Evolutionary conservation across 345 rosid species (phyloP).

Genomic region (Rhizophora mangle): DNA sequence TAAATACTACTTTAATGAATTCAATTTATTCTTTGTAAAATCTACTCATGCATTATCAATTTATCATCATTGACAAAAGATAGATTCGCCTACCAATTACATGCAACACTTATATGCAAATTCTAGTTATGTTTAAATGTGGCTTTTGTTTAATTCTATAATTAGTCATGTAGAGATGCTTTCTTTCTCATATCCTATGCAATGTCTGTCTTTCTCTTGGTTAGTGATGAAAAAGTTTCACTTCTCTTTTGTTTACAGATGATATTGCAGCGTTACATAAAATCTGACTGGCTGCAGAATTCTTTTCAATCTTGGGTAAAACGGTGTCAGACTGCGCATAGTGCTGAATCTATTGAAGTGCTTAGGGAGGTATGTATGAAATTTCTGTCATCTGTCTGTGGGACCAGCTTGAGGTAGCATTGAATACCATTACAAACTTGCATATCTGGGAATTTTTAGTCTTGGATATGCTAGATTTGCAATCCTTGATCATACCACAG

Average conservation of each 20-base stretch:
- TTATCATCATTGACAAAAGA: no score
- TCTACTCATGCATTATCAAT: no score
- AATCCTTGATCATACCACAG: no score
- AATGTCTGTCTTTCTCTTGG: background rate
- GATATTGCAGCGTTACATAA: slow-evolving; percentile 62
- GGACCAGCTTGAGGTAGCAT: background rate
- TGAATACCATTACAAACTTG: no score
- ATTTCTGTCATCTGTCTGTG: background rate
- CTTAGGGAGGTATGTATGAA: slow-evolving; percentile 64
- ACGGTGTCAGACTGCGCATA: slow-evolving; percentile 58
- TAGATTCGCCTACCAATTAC: no score
- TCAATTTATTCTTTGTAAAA: no score
- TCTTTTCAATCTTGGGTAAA: slow-evolving; percentile 64
- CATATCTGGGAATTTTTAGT: background rate
- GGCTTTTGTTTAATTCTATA: background rate
- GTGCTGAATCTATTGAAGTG: slow-evolving; percentile 80
- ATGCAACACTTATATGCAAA: no score
- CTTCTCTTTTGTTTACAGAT: slow-evolving; percentile 50
- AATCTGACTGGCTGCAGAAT: slow-evolving; percentile 58
- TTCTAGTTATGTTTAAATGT: background rate
- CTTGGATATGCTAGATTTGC: background rate
- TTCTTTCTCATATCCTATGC: background rate
- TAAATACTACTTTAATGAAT: no score
- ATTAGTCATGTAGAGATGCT: background rate
- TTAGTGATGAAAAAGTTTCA: slow-evolving; percentile 8